Evolutionary conservation across 75 land plant genomes (phyloP), one percentile per base, ranked within the genome.

Genomic region (Selaginella tamariscina): DNA sequence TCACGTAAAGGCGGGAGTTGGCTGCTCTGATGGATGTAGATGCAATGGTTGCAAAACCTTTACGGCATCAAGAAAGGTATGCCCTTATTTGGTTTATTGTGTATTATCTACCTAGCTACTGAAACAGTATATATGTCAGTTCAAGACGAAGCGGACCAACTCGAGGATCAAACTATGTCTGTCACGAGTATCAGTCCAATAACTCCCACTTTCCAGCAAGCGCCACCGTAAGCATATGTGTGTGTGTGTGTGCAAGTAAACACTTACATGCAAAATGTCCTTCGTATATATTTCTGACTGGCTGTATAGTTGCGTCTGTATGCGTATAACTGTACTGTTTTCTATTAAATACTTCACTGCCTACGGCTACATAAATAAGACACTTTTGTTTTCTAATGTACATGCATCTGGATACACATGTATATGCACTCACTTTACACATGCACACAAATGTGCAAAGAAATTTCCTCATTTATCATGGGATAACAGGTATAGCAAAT

Each of bases 1-100:
- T n/a, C n/a, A n/a, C n/a, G n/a, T 59, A 59, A 21, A 59, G 62
- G 62, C 62, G 8, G 62, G 62, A 8, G 62, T 59, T 59, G 62
- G 62, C 26, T 59, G 62, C n/a, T 59, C 62, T 2, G 62, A 59
- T 23, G 62, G 62, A 59, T 59, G 62, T 21, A 59, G 21, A n/a
- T 59, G 62, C 21, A 59, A 59, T 26, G 62, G 62, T 21, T 59
- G 62, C 26, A 59, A 59, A 27, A 59, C 62, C 8, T 59, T 21
- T 59, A 23, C 26, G 62, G 62, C 23, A 59, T 23, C 24, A 59
- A 59, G 62, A 59, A 59, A 59, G 62, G 62, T n/a, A 59, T n/a
- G 26, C 21, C 23, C 21, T 21, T 59, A 5, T n/a, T 21, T 23
- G 62, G 21, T 59, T 23, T 59, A 8, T 8, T 59, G 27, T 26